Base-by-base conservation (phyloP, 176 grass and related monocot genomes). In the Oryza glaberrima region DNA sequence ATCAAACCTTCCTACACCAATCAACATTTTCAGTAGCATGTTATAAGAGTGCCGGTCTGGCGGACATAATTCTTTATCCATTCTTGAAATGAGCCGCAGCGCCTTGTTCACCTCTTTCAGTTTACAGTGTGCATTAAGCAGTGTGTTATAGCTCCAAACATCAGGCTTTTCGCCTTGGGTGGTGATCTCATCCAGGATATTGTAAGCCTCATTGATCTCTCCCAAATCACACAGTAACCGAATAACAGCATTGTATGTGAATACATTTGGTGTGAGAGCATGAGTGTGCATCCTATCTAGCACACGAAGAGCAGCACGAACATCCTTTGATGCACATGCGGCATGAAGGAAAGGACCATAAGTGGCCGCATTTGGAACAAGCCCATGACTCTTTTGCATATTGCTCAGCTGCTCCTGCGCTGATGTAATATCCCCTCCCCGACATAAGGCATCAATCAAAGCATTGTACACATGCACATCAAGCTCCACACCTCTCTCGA, bases 11-110 rank as follows among this genome's bases (percentile, higher is more conserved):
- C 96, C 96, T 17, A 92, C 56, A 4, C 70, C 82, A 73, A 96
- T 77, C 77, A 94, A 84, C 91, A 91, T 94, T 84, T 96, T 96
- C 35, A 96, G 81, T 41, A 99, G n/a, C 89, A 99, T 94, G 75
- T 96, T 96, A 69, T 96, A 99, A 36, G 90, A 82, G 69, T 91
- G 94, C 5, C 77, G 74, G 17, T 99, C 79, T 20, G 94, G 94
- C 4, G 36, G 72, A 73, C 93, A 96, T 4, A 79, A 83, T 44
- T 85, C 86, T 26, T 89, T 83, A 87, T 94, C 93, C 96, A 99
- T 99, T 88, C 82, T 87, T 82, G 73, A 20, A 16, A 99, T 82
- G 66, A 96, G 84, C 40, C 88, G 70, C 68, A 99, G 73, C 0
- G 96, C 68, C 83, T 96, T 96, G 78, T 92, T 91, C 65, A 90